These are phyloP conservation scores for Mycena alexandri DNA, from an alignment of 768 basidiomycete species.

Conservation along the genomic window DNA sequence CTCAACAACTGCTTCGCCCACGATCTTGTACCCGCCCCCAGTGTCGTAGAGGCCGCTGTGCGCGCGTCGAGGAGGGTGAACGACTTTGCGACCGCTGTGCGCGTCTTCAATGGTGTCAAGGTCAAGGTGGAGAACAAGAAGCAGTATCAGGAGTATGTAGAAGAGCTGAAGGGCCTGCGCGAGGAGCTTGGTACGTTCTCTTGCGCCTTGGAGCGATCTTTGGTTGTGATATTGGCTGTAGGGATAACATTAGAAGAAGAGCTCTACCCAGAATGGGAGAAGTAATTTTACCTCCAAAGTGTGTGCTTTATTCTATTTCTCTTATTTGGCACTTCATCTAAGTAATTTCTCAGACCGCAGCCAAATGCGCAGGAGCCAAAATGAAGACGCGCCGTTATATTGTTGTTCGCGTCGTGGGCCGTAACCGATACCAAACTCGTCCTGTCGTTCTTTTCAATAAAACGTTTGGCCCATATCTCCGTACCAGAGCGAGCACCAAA, in stretches of 20 bases:
- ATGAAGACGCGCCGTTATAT: constrained; percentile 24
- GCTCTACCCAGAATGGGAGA: constrained; percentile 55
- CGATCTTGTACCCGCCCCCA: constrained; percentile 90
- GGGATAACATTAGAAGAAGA: constrained; percentile 60
- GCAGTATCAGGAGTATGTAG: constrained; percentile 94
- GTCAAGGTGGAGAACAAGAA: constrained; percentile 98
- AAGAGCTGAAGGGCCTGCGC: constrained; percentile 88
- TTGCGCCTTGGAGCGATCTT: background rate
- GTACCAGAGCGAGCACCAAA: too few relatives aligned
- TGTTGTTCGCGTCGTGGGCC: constrained; percentile 16
- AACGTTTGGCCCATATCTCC: background rate
- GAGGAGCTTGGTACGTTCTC: constrained; percentile 88
- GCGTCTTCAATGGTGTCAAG: constrained; percentile 95
- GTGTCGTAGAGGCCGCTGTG: constrained; percentile 89
- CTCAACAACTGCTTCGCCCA: constrained; percentile 99
- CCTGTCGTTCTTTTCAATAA: constrained; percentile 28
- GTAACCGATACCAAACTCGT: constrained; percentile 14
- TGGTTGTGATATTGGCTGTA: constrained; percentile 32
- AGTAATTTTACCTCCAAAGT: constrained; percentile 30
- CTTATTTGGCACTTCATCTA: background rate
- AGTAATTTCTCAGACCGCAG: background rate
- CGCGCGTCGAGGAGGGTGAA: constrained; percentile 92
- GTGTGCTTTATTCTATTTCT: background rate
- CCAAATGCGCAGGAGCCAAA: constrained; percentile 16
- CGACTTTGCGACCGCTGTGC: constrained; percentile 97